These are phyloP conservation scores for Melaleuca alternifolia DNA, from an alignment of 345 rosid species.

Conservation along the genomic window DNA sequence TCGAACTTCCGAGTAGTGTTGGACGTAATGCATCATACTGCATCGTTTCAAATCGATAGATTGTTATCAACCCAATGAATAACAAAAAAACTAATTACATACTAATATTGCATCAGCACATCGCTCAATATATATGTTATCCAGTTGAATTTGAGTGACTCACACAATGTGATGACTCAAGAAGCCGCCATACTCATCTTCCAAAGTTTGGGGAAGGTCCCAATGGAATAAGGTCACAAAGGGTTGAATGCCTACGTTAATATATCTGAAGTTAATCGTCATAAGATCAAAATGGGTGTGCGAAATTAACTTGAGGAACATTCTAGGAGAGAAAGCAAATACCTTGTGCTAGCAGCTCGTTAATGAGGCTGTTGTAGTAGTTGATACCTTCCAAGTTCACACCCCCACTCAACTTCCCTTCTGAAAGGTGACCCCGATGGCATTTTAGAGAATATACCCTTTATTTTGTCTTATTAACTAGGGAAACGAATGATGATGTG, in stretches of 20 bases:
- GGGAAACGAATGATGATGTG: not conserved
- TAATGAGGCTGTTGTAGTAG: constrained; percentile 27
- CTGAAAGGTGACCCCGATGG: constrained; percentile 8
- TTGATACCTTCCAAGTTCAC: constrained; percentile 18
- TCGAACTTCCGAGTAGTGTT: not conserved
- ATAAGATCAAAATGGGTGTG: not conserved
- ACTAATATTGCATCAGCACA: not conserved
- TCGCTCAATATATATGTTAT: not conserved
- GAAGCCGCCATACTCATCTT: constrained; percentile 20
- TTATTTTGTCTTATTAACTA: not conserved
- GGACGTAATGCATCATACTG: not conserved
- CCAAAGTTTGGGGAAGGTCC: constrained; percentile 29
- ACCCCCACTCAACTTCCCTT: constrained; percentile 18
- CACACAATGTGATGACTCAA: constrained; percentile 17
- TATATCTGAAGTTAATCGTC: not conserved
- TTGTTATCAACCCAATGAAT: too few species aligned
- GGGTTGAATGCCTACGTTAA: constrained; percentile 12
- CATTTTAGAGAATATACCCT: not conserved
- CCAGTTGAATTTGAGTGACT: constrained; percentile 1
- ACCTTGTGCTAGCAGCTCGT: constrained; percentile 26
- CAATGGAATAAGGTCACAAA: constrained; percentile 29
- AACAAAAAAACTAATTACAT: not conserved
- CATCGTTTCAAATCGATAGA: not conserved
- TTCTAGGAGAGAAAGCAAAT: not conserved
- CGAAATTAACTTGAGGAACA: not conserved